Conservation (phyloP, 225 moss, liverwort and hornwort species). For the Straminergon stramineum region DNA sequence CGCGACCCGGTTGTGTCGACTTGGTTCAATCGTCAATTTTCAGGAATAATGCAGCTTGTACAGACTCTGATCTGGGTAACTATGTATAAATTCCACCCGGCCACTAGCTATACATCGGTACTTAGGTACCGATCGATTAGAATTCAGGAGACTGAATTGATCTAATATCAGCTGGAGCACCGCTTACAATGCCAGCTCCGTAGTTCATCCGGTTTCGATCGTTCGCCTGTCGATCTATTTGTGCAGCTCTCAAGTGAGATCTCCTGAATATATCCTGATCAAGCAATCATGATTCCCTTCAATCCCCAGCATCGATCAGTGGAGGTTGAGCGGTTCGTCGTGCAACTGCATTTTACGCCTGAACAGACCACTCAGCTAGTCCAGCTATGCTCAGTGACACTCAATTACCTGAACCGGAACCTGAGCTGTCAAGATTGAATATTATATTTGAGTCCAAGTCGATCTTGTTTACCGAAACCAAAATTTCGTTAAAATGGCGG, state of each 20-base stretch:
- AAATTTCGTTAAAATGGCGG: too few species aligned
- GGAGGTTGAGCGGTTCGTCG: constrained; percentile 10
- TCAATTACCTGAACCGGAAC: not conserved
- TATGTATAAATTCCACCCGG: not conserved
- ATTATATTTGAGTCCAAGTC: not conserved
- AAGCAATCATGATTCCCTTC: not conserved
- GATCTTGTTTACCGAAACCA: not conserved
- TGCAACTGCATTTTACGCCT: not conserved
- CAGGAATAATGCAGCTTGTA: not conserved
- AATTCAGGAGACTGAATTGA: not conserved
- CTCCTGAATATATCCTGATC: not conserved
- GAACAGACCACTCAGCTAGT: not conserved
- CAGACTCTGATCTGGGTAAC: not conserved
- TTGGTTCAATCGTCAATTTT: not conserved
- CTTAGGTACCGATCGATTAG: not conserved
- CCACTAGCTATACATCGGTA: not conserved
- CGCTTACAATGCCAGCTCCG: not conserved
- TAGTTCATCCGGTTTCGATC: not conserved
- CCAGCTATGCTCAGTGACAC: not conserved
- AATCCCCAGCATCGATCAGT: not conserved
- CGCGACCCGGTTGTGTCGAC: not conserved
- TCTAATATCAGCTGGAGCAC: not conserved
- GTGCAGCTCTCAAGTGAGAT: not conserved
- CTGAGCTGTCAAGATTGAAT: not conserved
- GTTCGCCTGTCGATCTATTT: not conserved